A percentile compares a stretch with the other conserved stretches of the same genome.
These are phyloP conservation scores for Penicillium sp. DNA, from an alignment of 2,329 filamentous ascomycete genomes.

Conservation along the genomic window DNA sequence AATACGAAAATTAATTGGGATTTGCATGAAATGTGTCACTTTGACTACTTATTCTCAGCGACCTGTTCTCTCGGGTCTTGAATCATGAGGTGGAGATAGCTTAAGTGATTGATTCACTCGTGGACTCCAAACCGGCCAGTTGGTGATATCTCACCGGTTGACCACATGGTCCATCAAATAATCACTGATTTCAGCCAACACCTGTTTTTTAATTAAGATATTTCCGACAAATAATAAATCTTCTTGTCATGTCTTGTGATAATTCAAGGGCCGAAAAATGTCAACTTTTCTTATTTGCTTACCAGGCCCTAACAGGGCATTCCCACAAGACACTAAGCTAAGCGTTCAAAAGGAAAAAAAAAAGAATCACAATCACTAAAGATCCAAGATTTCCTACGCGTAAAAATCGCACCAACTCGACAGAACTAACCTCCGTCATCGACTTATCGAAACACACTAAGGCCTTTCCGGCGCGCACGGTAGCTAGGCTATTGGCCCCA, in stretches of 20 bases:
- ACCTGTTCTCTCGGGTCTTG: neutral
- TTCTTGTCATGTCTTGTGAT: no score
- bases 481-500: neutral
- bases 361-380: neutral
- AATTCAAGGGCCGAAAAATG: neutral
- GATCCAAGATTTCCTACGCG: neutral
- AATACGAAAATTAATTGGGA: neutral
- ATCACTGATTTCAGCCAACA: neutral
- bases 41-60: neutral
- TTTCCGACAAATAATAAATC: no score
- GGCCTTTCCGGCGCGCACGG: neutral
- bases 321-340: neutral
- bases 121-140: neutral
- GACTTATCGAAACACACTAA: neutral
- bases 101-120: neutral
- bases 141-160: slow-evolving; percentile 16
- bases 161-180: neutral
- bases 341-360: no score
- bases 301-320: neutral
- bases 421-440: neutral
- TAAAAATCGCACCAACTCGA: neutral
- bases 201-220: no score
- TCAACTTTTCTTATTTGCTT: neutral
- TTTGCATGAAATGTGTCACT: neutral
- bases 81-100: neutral